Evolutionary conservation across 2,329 filamentous ascomycete genomes (phyloP), one percentile per base, ranked within the genome.

Genomic region (Cladobotryum protrusum): DNA sequence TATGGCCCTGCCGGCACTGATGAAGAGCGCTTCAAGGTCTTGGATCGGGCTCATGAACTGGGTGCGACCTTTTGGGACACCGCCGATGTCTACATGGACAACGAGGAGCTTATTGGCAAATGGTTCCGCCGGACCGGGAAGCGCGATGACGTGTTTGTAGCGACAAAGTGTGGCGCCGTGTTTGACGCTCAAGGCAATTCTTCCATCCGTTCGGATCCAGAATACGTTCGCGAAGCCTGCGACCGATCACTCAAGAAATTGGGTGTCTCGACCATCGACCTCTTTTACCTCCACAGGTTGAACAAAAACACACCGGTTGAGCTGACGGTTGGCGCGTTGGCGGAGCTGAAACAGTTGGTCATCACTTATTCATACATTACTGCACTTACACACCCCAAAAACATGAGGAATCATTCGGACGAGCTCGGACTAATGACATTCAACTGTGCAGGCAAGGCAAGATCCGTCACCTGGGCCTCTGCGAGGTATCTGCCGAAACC

Each of bases 51-150:
- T 3, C 74, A 74, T 62, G 72, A 74, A 24, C 54, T 73, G 1
- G 79, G 79, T 45, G 70, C 72, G 45, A 69, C 67, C 11, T 73
- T 74, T 58, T 81, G 77, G 76, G 78, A 81, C 53, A 72, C 71
- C 5, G 67, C 68, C 24, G 65, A 75, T 45, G 61, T 63, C 19
- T 78, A 79, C 53, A 71, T 64, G 35, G 73, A 75, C 54, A 71
- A 58, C 50, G 77, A 81, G 58, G 68, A 70, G 9, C 56, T 76
- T 3, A 52, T 80, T n/a, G 74, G 75, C 4, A 69, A 71, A 55
- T 79, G 76, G 73, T 72, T 80, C 57, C 61, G 64, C 45, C 65
- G 68, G n/a, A 72, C 76, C 55, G 73, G 75, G 0, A 69, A 70
- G 42, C 70, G 72, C 9, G 49, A 65, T 3, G 65, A 78, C 48